Percentiles rank a stretch among this genome's conserved stretches.
Evolutionary conservation across 2,329 filamentous ascomycete genomes (phyloP).

Genomic region (Pseudogymnoascus sp.): DNA sequence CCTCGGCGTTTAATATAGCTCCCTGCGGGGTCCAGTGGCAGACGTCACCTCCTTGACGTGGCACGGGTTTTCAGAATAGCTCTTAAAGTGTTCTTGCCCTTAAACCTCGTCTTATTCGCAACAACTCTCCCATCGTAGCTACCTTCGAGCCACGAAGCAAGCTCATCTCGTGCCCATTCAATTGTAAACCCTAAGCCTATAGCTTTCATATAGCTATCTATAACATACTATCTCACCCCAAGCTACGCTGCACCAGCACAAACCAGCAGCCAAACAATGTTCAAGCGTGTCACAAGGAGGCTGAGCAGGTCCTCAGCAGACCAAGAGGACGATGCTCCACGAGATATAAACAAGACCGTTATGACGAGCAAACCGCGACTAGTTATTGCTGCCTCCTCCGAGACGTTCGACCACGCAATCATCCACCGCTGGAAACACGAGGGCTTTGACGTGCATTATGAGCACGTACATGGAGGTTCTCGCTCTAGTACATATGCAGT

Average conservation of each 20-base stretch:
- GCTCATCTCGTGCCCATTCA: background rate
- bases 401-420: slow-evolving; percentile 46
- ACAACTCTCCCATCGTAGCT: background rate
- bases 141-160: background rate
- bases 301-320: background rate
- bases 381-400: slow-evolving; percentile 42
- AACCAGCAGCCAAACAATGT: background rate
- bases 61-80: too few relatives aligned
- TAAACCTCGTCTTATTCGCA: background rate
- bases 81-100: background rate
- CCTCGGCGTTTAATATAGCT: background rate
- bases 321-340: background rate
- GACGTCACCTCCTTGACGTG: background rate
- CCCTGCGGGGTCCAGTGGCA: background rate
- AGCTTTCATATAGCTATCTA: background rate
- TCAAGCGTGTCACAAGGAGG: background rate
- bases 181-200: background rate
- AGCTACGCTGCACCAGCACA: background rate
- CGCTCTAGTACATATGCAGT: slow-evolving; percentile 33
- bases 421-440: slow-evolving; percentile 49
- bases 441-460: slow-evolving; percentile 49
- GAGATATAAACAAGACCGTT: background rate
- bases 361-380: slow-evolving; percentile 21
- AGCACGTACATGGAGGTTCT: slow-evolving; percentile 6
- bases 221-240: background rate